Evolutionary conservation across 2,329 filamentous ascomycete genomes (phyloP).

Genomic region (Talaromyces sp.): DNA sequence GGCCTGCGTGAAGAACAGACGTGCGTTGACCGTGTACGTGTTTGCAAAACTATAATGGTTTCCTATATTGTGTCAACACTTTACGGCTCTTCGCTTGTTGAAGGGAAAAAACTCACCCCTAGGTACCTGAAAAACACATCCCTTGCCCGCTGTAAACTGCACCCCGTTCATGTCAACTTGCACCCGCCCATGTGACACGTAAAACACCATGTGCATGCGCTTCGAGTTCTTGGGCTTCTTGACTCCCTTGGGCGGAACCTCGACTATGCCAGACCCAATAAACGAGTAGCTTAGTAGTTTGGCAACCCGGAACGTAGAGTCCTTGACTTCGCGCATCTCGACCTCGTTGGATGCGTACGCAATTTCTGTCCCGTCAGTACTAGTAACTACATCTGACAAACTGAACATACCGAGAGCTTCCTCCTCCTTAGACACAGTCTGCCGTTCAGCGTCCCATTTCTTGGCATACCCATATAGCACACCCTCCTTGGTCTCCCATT

Average conservation of each 20-base stretch:
- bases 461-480: conserved; percentile 41
- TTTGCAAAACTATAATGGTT: conserved; percentile 93
- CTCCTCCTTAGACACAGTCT: conserved; percentile 34
- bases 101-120: conserved; percentile 60
- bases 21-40: conserved; percentile 64
- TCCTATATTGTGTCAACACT: conserved; percentile 43
- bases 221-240: conserved; percentile 90
- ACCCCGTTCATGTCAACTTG: conserved; percentile 60
- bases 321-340: conserved; percentile 53
- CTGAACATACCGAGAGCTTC: conserved; percentile 36
- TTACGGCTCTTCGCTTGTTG: not conserved
- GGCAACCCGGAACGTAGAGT: conserved; percentile 76
- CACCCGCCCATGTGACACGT: conserved; percentile 78
- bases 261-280: conserved; percentile 85
- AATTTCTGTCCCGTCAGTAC: conserved; percentile 45
- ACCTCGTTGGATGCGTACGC: conserved; percentile 57
- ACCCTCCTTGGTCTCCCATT: conserved; percentile 42
- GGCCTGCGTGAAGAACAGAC: conserved; percentile 89
- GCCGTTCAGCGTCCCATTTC: conserved; percentile 38
- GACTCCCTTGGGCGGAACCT: conserved; percentile 74
- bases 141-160: conserved; percentile 74
- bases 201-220: conserved; percentile 97
- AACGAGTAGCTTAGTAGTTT: conserved; percentile 83
- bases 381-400: not conserved
- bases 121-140: conserved; percentile 91